Evolutionary conservation across 805 yeast genomes (phyloP), one percentile per base, ranked within the genome.

Genomic region (Millerago galiae): DNA sequence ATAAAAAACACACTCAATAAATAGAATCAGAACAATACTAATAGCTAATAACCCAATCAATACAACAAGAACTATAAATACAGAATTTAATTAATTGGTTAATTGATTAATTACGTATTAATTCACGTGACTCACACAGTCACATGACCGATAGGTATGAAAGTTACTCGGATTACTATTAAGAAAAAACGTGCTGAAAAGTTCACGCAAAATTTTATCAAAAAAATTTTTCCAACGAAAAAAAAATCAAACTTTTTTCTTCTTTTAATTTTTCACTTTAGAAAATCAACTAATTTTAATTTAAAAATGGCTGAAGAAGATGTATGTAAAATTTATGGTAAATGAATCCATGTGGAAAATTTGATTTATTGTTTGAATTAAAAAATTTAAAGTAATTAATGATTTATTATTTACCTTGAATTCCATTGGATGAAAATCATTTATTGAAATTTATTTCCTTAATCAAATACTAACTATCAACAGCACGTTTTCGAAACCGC

Each of bases 401-500:
- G 24, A 21, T 21, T n/a, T 30, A 6, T n/a, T 26, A n/a, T 15
- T 14, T 28, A 29, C 26, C 39, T 17, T 16, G 25, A 16, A 10
- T 36, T 24, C 28, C 31, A 36, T 36, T 36, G 38, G 38, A 9
- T 28, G 7, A 21, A 21, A 21, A 21, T 21, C 24, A 21, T 21
- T 21, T 21, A 21, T 21, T 5, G 24, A 21, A 15, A 27, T 11
- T 27, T 14, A 13, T 5, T 17, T 16, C n/a, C 4, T 17, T 15
- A 28, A 34, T 18, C 13, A 13, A 14, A 16, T 42, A 27, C 40
- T 42, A 35, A 39, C 46, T 38, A 10, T 5, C 8, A 8, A 15
- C 38, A 86, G 89, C 96, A 89, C 81, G 78, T 81, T 73, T 91
- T 91, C 75, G 97, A 90, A 76, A 79, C 90, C 79, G 98, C 85